These are phyloP conservation scores for Fusarium buxicola DNA, from an alignment of 2,329 filamentous ascomycete genomes.

Conservation along the genomic window DNA sequence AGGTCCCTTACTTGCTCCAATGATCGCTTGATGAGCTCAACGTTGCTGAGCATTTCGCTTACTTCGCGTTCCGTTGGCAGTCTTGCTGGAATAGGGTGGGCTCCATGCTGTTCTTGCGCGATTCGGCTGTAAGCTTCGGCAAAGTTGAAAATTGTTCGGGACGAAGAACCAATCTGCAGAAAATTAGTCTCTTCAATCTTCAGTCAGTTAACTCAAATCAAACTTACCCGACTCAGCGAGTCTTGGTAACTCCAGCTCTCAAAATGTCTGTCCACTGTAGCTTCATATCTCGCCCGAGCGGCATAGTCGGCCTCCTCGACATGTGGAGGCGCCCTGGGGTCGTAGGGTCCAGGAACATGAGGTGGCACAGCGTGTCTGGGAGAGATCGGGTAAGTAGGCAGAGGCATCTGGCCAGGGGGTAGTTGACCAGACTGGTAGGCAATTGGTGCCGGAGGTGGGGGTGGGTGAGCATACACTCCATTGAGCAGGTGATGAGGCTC, in stretches of 20 bases:
- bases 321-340: conserved; percentile 58
- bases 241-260: conserved; percentile 67
- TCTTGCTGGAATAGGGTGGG: conserved; percentile 64
- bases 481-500: conserved; percentile 53
- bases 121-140: conserved; percentile 66
- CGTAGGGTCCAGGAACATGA: conserved; percentile 56
- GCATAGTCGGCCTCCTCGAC: conserved; percentile 60
- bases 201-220: neutral
- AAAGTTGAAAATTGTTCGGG: conserved; percentile 67
- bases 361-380: conserved; percentile 60
- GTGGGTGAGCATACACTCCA: conserved; percentile 52
- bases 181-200: conserved; percentile 26
- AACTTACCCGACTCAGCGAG: conserved; percentile 61
- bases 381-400: conserved; percentile 63
- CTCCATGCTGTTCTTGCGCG: conserved; percentile 66
- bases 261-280: conserved; percentile 60
- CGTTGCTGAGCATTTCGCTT: conserved; percentile 64
- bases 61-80: conserved; percentile 68
- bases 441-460: conserved; percentile 52
- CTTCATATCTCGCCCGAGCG: conserved; percentile 58
- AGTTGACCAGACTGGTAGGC: conserved; percentile 57
- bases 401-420: conserved; percentile 60
- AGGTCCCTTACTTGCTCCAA: conserved; percentile 66
- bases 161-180: conserved; percentile 61
- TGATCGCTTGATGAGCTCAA: conserved; percentile 64